A percentile compares a stretch with the other conserved stretches of the same genome.
These are phyloP conservation scores for Eragrostis nindensis DNA, from an alignment of 176 grass and related monocot species.

Conservation along the genomic window DNA sequence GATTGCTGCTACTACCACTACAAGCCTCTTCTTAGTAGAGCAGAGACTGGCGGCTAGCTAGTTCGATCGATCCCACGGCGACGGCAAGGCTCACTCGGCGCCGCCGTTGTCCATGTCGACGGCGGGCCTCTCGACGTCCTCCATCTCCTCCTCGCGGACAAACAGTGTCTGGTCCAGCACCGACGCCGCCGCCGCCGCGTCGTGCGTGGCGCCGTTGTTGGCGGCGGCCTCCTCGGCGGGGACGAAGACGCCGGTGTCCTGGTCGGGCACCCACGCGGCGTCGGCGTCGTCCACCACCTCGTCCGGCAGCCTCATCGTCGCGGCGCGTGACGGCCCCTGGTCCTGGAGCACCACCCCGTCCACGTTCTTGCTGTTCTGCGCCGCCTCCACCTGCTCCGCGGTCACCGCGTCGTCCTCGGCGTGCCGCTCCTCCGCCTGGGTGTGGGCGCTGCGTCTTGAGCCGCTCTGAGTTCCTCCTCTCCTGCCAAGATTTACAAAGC, in stretches of 20 bases:
- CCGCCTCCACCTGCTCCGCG: conserved; percentile 42
- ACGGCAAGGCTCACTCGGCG: too few relatives aligned
- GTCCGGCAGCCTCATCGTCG: conserved; percentile 4
- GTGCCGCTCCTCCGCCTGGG: background rate
- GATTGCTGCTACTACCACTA: background rate
- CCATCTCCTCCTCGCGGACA: conserved; percentile 54
- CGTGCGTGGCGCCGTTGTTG: background rate
- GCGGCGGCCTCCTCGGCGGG: conserved; percentile 22
- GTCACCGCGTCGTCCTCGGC: background rate
- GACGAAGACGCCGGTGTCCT: conserved; percentile 51
- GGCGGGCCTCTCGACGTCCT: conserved; percentile 58
- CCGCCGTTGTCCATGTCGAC: background rate
- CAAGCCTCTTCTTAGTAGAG: too few relatives aligned
- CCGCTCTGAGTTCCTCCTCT: background rate
- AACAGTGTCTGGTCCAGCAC: conserved; percentile 66
- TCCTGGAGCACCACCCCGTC: background rate
- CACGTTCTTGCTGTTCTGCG: conserved; percentile 51
- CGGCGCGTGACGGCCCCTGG: background rate
- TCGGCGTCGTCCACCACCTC: background rate
- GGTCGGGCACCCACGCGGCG: conserved; percentile 45
- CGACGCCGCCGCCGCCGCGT: background rate
- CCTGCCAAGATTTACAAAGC: background rate
- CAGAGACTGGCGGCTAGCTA: too few relatives aligned
- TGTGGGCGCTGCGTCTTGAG: conserved; percentile 11
- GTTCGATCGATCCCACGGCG: background rate